Conservation (phyloP, 805 yeast species). For the Candida boleticola region DNA sequence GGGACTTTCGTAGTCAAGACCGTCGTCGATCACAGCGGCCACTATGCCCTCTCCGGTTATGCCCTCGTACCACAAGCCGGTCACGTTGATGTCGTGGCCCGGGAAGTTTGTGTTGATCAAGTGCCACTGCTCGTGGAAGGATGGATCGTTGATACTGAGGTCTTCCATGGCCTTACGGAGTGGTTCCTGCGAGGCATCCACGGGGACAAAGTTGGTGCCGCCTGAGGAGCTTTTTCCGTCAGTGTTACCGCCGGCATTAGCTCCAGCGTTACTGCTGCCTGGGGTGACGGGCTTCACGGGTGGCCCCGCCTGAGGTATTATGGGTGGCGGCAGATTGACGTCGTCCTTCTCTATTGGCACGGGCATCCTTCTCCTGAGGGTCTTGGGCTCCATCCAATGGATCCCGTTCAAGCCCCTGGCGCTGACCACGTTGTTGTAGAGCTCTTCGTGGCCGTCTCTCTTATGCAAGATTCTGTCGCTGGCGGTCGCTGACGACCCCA, state of each 20-base stretch:
- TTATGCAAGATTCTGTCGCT: slow-evolving; percentile 16
- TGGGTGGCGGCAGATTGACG: background rate
- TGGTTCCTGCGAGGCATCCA: slow-evolving; percentile 52
- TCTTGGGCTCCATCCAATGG: slow-evolving; percentile 54
- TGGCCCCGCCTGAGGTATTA: background rate
- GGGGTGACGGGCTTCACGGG: background rate
- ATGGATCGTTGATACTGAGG: slow-evolving; percentile 75
- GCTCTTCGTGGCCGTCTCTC: slow-evolving; percentile 27
- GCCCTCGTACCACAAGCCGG: slow-evolving; percentile 79
- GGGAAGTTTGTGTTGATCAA: slow-evolving; percentile 68
- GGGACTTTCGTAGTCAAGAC: slow-evolving; percentile 75
- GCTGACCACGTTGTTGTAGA: slow-evolving; percentile 21
- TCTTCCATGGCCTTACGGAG: slow-evolving; percentile 46
- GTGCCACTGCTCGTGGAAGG: slow-evolving; percentile 89
- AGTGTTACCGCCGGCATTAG: background rate
- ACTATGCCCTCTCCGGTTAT: slow-evolving; percentile 80
- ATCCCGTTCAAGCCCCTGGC: slow-evolving; percentile 43
- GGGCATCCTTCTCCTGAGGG: slow-evolving; percentile 57
- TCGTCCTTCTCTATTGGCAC: slow-evolving; percentile 34
- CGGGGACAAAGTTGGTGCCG: slow-evolving; percentile 13
- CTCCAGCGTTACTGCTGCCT: background rate
- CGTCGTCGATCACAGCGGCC: slow-evolving; percentile 92
- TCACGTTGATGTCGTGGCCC: slow-evolving; percentile 83
- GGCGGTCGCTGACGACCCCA: slow-evolving; percentile 17
- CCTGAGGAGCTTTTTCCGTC: background rate